Evolutionary conservation across 805 yeast species (phyloP).

Genomic region (Lipomyces yamanashiensis): DNA sequence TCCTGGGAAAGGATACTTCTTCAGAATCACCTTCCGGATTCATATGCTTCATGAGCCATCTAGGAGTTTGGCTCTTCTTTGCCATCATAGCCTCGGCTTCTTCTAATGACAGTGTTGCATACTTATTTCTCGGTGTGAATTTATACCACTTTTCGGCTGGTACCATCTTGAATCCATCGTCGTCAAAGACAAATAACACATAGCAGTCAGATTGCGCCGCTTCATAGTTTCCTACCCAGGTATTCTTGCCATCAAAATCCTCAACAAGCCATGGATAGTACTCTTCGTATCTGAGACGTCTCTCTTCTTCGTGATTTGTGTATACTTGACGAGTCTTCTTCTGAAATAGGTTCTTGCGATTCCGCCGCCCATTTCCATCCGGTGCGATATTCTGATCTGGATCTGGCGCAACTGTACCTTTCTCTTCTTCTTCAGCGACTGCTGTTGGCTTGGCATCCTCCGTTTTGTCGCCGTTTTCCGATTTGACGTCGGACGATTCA

Average conservation of each 20-base stretch:
- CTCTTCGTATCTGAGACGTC: constrained; percentile 89
- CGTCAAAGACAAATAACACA: constrained; percentile 81
- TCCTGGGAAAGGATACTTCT: constrained; percentile 30
- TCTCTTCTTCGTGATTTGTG: constrained; percentile 78
- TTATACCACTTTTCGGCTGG: constrained; percentile 94
- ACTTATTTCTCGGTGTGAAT: constrained; percentile 90
- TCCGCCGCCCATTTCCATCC: constrained; percentile 23
- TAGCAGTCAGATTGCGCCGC: constrained; percentile 88
- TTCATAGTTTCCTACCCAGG: constrained; percentile 95
- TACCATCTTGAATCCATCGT: constrained; percentile 86
- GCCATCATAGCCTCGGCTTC: constrained; percentile 94
- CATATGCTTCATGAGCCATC: constrained; percentile 95
- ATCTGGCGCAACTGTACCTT: constrained; percentile 35
- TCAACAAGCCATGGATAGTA: constrained; percentile 98
- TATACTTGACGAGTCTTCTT: constrained; percentile 84
- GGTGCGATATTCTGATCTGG: constrained; percentile 25
- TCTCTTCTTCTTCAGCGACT: constrained; percentile 38
- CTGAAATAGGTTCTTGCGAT: constrained; percentile 56
- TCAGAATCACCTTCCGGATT: constrained; percentile 40
- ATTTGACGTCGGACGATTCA: constrained; percentile 28
- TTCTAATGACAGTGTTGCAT: constrained; percentile 90
- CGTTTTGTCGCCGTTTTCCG: constrained; percentile 23
- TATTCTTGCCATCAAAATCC: constrained; percentile 91
- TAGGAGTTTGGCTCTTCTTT: constrained; percentile 72
- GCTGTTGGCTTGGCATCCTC: constrained; percentile 34